A percentile compares a stretch with the other conserved stretches of the same genome.
These are phyloP conservation scores for Exobasidium cylindrosporum DNA, from an alignment of 1,284 basidiomycete species.

Conservation along the genomic window DNA sequence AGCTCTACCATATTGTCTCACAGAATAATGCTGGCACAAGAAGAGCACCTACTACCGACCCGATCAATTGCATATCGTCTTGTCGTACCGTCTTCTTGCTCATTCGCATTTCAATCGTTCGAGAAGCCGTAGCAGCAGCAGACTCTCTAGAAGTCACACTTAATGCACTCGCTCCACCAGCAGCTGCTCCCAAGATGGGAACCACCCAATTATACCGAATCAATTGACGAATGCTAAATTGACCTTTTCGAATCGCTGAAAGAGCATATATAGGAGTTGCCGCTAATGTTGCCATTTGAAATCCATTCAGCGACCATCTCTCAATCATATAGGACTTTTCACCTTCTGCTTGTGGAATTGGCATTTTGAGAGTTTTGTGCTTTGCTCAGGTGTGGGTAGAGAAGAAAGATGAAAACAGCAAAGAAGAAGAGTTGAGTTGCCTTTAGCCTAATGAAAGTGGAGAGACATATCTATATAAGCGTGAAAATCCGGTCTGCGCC, in stretches of 20 bases:
- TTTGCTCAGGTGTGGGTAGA: no score
- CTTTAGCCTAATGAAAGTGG: no score
- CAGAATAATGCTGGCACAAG: constrained; percentile 43
- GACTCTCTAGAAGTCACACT: not conserved
- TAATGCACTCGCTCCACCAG: not conserved
- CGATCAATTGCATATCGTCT: constrained; percentile 50
- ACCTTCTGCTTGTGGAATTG: constrained; percentile 24
- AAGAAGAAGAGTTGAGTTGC: no score
- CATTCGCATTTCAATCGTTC: constrained; percentile 10
- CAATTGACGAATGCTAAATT: constrained; percentile 33
- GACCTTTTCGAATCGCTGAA: constrained; percentile 26
- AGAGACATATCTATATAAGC: no score
- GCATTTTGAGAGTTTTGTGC: constrained; percentile 2
- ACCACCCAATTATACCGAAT: constrained; percentile 45
- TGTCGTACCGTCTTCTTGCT: constrained; percentile 22
- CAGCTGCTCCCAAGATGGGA: constrained; percentile 27
- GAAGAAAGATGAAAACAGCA: no score
- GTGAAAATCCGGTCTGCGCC: no score
- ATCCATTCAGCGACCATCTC: constrained; percentile 27
- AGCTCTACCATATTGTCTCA: constrained; percentile 14
- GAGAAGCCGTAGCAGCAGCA: constrained; percentile 12
- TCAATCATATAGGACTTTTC: constrained; percentile 35
- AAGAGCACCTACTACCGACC: constrained; percentile 40
- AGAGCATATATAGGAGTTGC: constrained; percentile 45
- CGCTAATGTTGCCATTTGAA: constrained; percentile 38